These are phyloP conservation scores for Didymella glomerata DNA, from an alignment of 2,329 filamentous ascomycete genomes.

Conservation along the genomic window DNA sequence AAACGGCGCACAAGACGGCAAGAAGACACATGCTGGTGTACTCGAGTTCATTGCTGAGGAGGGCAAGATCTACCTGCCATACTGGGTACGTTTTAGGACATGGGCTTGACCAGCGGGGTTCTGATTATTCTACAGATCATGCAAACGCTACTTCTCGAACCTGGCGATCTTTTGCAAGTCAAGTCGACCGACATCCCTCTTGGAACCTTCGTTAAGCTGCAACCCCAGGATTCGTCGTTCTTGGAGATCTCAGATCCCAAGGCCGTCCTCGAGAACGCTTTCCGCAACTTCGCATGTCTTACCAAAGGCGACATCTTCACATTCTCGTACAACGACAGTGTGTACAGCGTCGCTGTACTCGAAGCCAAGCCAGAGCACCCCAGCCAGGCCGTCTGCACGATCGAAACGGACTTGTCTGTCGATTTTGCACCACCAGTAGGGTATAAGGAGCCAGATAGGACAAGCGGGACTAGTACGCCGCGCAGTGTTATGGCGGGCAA, in stretches of 20 bases:
- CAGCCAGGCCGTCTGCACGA: constrained; percentile 86
- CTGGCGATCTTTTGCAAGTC: constrained; percentile 92
- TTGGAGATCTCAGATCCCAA: constrained; percentile 97
- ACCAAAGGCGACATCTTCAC: constrained; percentile 95
- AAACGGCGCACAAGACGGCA: constrained; percentile 87
- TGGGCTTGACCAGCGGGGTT: not conserved
- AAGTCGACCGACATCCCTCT: constrained; percentile 93
- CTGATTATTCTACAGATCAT: constrained; percentile 73
- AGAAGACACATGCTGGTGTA: constrained; percentile 90
- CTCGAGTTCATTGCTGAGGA: constrained; percentile 98
- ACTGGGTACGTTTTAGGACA: constrained; percentile 71
- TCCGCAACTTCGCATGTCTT: constrained; percentile 92
- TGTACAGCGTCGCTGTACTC: constrained; percentile 91
- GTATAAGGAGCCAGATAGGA: constrained; percentile 84
- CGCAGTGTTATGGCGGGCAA: constrained; percentile 70
- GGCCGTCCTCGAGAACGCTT: constrained; percentile 94
- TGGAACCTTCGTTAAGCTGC: constrained; percentile 92
- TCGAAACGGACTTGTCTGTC: constrained; percentile 95
- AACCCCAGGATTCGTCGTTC: constrained; percentile 91
- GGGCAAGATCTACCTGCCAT: constrained; percentile 92
- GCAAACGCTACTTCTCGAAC: constrained; percentile 87
- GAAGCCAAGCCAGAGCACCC: constrained; percentile 90
- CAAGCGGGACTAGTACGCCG: constrained; percentile 87
- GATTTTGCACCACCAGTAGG: constrained; percentile 95
- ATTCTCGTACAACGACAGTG: constrained; percentile 93